Conservation (phyloP, 192 early-diverging fungal genomes). For the Oehlia diaphana region DNA sequence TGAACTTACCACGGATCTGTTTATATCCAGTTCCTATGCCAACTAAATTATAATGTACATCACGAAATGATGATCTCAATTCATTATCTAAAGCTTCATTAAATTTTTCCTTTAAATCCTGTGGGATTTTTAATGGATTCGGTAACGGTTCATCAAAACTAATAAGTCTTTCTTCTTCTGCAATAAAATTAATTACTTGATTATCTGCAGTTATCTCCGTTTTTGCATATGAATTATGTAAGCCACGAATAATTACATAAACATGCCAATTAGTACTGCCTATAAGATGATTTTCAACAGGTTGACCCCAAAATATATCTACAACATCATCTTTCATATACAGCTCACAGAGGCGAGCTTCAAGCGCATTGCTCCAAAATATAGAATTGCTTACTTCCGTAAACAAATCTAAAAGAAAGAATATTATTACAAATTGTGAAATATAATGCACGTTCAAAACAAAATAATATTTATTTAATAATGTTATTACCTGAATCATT, state of each 20-base stretch:
- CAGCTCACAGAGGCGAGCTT: conserved; percentile 15
- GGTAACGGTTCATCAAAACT: background rate
- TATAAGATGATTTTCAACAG: background rate
- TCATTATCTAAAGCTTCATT: conserved; percentile 13
- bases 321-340: conserved; percentile 8
- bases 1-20: background rate
- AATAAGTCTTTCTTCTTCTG: conserved; percentile 1
- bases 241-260: background rate
- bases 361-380: background rate
- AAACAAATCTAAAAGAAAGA: too few species aligned
- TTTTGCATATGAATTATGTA: background rate
- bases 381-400: too few species aligned
- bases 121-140: background rate
- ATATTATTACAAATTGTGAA: too few species aligned
- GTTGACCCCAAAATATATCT: conserved; percentile 22
- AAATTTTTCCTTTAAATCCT: background rate
- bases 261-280: background rate
- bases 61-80: conserved; percentile 2
- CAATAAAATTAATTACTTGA: conserved; percentile 7
- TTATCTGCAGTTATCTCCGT: background rate
- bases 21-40: background rate
- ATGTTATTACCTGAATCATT: too few species aligned
- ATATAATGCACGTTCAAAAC: too few species aligned
- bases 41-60: conserved; percentile 6
- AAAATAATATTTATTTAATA: too few species aligned